A percentile compares a stretch with the other conserved stretches of the same genome.
phyloP scores from a whole-genome alignment of 257 asterid genomes.

The Vinca minor region DNA sequence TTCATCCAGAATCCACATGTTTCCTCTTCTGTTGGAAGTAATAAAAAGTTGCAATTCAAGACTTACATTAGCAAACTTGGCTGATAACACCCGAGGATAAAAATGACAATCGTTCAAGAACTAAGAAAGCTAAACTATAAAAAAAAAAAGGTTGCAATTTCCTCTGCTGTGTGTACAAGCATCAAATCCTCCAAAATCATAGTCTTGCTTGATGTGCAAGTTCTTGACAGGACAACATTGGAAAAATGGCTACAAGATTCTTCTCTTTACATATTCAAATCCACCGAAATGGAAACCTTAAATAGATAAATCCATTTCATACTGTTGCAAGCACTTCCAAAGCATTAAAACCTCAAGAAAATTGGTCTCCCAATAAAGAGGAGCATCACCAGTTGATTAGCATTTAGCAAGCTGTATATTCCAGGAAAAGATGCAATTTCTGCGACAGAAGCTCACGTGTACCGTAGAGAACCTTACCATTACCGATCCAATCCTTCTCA shows the following conservation, averaged over 20 bases:
- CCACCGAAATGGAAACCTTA: background rate
- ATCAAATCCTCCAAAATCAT: background rate
- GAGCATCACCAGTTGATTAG: slow-evolving; percentile 16
- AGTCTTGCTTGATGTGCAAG: background rate
- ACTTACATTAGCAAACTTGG: background rate
- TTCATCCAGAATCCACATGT: no score
- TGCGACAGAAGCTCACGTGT: slow-evolving; percentile 69
- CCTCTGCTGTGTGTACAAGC: slow-evolving; percentile 3
- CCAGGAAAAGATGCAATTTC: slow-evolving; percentile 69
- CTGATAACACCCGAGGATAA: background rate
- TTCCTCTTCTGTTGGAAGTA: background rate
- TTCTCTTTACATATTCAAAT: background rate
- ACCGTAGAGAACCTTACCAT: slow-evolving; percentile 63
- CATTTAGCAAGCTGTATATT: slow-evolving; percentile 60
- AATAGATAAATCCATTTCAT: background rate
- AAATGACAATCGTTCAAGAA: background rate
- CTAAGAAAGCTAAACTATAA: background rate
- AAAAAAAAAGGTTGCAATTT: background rate
- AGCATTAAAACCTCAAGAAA: slow-evolving; percentile 4
- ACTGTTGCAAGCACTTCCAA: background rate
- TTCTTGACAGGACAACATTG: slow-evolving; percentile 3
- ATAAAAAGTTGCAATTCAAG: background rate
- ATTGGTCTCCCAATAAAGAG: background rate
- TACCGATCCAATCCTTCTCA: slow-evolving; percentile 75
- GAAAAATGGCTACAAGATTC: background rate